A percentile compares a stretch with the other conserved stretches of the same genome.
phyloP scores from a whole-genome alignment of 2,329 filamentous ascomycete species.

The Paecilomyces sp. region DNA sequence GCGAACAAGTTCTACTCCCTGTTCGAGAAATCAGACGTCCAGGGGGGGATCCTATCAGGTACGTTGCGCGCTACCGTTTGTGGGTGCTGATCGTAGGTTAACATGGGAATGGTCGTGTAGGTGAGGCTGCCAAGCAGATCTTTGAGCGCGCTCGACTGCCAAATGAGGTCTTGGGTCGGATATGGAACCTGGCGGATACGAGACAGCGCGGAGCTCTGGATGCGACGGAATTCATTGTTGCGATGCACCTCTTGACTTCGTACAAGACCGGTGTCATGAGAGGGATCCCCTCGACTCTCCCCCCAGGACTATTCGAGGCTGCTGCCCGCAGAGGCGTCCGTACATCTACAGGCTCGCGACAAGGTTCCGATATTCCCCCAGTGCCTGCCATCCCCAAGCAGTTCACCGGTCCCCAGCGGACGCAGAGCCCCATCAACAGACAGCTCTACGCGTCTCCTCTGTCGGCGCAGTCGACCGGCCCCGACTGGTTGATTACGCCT shows the following conservation, averaged over 20 bases:
- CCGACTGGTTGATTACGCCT: slow-evolving; percentile 75
- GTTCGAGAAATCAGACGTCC: slow-evolving; percentile 80
- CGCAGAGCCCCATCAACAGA: slow-evolving; percentile 52
- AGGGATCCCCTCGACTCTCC: slow-evolving; percentile 70
- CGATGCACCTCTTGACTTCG: slow-evolving; percentile 93
- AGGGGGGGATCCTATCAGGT: slow-evolving; percentile 68
- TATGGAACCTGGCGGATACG: slow-evolving; percentile 92
- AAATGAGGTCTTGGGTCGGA: slow-evolving; percentile 84
- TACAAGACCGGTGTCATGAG: slow-evolving; percentile 79
- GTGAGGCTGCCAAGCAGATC: slow-evolving; percentile 83
- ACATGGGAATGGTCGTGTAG: slow-evolving; percentile 30
- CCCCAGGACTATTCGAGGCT: slow-evolving; percentile 82
- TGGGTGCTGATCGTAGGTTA: neutral
- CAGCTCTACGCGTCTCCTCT: slow-evolving; percentile 44
- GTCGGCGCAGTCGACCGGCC: slow-evolving; percentile 49
- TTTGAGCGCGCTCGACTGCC: slow-evolving; percentile 89
- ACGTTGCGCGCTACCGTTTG: slow-evolving; percentile 13
- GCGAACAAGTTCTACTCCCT: slow-evolving; percentile 80
- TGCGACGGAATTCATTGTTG: slow-evolving; percentile 89
- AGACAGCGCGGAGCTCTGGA: slow-evolving; percentile 85
- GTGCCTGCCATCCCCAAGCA: slow-evolving; percentile 72
- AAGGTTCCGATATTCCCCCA: slow-evolving; percentile 42
- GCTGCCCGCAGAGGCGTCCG: slow-evolving; percentile 61
- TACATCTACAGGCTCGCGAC: slow-evolving; percentile 46
- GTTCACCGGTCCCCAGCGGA: slow-evolving; percentile 57